Conservation (phyloP, 352 stramenopile genomes). For the Phytophthora agathidicida region DNA sequence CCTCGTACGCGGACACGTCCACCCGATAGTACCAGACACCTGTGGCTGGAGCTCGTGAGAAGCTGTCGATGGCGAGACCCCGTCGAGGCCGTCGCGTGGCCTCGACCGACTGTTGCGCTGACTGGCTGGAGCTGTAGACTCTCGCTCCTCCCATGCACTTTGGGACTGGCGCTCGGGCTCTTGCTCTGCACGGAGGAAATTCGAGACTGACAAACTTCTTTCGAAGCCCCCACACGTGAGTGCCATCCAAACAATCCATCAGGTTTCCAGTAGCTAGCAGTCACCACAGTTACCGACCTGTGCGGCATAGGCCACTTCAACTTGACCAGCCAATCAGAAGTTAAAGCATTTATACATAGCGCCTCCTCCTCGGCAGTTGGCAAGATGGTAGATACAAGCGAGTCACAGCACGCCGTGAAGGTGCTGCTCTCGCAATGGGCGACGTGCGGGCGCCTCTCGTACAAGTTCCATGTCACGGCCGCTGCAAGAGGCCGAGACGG, state of each 20-base stretch:
- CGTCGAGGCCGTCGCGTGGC: conserved; percentile 26
- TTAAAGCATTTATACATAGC: conserved; percentile 11
- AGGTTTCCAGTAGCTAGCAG: no score
- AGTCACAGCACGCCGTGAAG: conserved; percentile 48
- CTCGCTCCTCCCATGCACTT: conserved; percentile 25
- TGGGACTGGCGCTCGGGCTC: background rate
- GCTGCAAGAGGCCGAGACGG: conserved; percentile 35
- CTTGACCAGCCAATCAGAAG: conserved; percentile 12
- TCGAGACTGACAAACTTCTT: conserved; percentile 12
- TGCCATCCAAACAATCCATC: conserved; percentile 16
- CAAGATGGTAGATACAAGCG: conserved; percentile 31
- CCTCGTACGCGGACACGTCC: conserved; percentile 47
- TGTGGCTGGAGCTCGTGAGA: conserved; percentile 44
- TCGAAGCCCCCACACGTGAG: conserved; percentile 5
- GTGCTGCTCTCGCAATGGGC: conserved; percentile 51
- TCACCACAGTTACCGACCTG: no score
- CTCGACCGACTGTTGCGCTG: conserved; percentile 12
- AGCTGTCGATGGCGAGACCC: conserved; percentile 51
- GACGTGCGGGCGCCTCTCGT: conserved; percentile 46
- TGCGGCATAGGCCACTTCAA: conserved; percentile 33
- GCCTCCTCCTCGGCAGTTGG: background rate
- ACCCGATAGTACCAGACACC: conserved; percentile 79
- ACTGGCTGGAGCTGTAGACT: conserved; percentile 16
- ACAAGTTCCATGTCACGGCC: conserved; percentile 61
- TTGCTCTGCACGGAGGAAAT: conserved; percentile 8